Evolutionary conservation across 163 green algal genomes (phyloP).

Genomic region (Scenedesmus sp.): DNA sequence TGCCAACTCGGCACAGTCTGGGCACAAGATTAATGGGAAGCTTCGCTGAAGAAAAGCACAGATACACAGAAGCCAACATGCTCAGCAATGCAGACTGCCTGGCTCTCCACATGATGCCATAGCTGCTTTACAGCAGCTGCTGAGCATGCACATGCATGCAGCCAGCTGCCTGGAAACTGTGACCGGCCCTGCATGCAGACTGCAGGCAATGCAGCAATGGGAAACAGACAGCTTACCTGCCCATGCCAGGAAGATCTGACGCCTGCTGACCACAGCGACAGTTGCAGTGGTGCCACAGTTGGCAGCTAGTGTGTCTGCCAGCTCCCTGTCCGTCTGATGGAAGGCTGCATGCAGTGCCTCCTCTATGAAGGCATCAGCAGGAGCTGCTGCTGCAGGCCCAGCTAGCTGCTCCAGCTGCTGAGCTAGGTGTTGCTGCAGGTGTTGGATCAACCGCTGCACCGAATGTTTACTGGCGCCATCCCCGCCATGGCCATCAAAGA

Average conservation of each 20-base stretch:
- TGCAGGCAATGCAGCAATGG: neutral
- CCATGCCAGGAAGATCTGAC: conserved; percentile 31
- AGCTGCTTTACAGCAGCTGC: neutral
- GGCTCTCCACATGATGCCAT: neutral
- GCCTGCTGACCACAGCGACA: conserved; percentile 18
- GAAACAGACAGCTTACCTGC: conserved; percentile 9
- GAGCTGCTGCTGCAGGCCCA: neutral
- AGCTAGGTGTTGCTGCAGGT: conserved; percentile 54
- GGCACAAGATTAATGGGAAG: too few species aligned
- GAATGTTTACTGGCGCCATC: conserved; percentile 79
- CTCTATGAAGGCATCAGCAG: conserved; percentile 2
- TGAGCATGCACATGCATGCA: conserved; percentile 9
- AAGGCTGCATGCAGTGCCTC: conserved; percentile 55
- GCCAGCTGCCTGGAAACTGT: neutral
- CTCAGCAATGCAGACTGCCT: neutral
- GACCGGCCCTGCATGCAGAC: neutral
- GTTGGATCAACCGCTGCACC: conserved; percentile 76
- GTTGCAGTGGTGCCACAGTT: conserved; percentile 31
- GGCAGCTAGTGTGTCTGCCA: neutral
- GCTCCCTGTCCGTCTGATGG: conserved; percentile 28
- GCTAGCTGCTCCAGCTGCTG: conserved; percentile 1
- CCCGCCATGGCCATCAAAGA: conserved; percentile 92
- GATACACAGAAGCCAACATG: neutral
- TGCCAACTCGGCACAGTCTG: neutral
- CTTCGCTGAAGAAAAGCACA: neutral